Evolutionary conservation across 805 yeast species (phyloP).

Genomic region (Candida endomychidarum): DNA sequence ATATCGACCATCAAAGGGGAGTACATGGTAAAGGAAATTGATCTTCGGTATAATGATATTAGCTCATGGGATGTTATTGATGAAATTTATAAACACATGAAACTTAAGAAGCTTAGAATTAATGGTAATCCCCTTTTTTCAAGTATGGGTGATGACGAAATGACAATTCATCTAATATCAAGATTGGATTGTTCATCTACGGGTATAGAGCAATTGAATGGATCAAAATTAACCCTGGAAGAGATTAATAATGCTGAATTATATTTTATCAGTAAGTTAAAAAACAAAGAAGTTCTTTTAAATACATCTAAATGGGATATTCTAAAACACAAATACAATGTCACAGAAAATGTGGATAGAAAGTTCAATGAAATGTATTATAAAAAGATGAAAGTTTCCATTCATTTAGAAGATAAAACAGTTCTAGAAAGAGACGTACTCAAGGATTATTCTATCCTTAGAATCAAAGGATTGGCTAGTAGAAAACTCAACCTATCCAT

Average conservation of each 20-base stretch:
- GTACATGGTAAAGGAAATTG: slow-evolving; percentile 27
- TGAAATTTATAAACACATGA: slow-evolving; percentile 25
- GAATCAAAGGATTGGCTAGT: slow-evolving; percentile 35
- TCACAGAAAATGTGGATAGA: slow-evolving; percentile 12
- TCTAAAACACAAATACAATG: slow-evolving; percentile 37
- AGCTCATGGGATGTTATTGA: slow-evolving; percentile 51
- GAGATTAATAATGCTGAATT: slow-evolving; percentile 68
- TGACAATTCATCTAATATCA: slow-evolving; percentile 44
- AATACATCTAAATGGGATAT: slow-evolving; percentile 40
- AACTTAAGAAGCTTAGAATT: slow-evolving; percentile 49
- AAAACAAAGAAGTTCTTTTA: slow-evolving; percentile 21
- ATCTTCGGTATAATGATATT: slow-evolving; percentile 53
- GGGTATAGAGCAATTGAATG: slow-evolving; percentile 49
- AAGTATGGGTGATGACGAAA: slow-evolving; percentile 27
- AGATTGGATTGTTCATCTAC: slow-evolving; percentile 30
- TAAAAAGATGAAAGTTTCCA: slow-evolving; percentile 15
- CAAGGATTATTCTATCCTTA: slow-evolving; percentile 26
- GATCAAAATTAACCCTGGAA: slow-evolving; percentile 44
- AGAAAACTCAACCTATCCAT: slow-evolving; percentile 18
- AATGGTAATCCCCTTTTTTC: slow-evolving; percentile 53
- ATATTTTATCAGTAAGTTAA: slow-evolving; percentile 57
- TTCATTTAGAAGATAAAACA: slow-evolving; percentile 5
- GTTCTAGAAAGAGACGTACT: slow-evolving; percentile 22
- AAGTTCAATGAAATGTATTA: slow-evolving; percentile 8
- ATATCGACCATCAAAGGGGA: slow-evolving; percentile 1